Base-by-base conservation (phyloP, 2,329 filamentous ascomycete genomes). In the Xylariaceae sp. region DNA sequence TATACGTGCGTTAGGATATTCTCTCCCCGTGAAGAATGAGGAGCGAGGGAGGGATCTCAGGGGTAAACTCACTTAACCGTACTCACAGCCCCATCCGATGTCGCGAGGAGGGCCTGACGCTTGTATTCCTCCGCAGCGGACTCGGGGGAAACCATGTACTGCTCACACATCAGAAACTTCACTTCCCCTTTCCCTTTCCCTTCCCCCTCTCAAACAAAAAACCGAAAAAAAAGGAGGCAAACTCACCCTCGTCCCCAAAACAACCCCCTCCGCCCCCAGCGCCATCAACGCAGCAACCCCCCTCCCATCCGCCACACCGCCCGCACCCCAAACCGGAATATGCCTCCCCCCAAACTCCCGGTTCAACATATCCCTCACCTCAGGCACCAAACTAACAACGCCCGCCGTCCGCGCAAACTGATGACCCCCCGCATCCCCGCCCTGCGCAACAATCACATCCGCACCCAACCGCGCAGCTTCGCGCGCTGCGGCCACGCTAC, bases 401-500 rank as follows among this genome's bases (percentile, higher is more conserved):
- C 78, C 72, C 0, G 80, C 79, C 10, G 76, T 77, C 10, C 69
- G 67, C 1, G 72, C 74, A 37, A 78, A 76, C 44, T 81, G 80
- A 62, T 83, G 81, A 0, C 81, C 81, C 6, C 80, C 80, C 4
- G 80, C 80, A 67, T 83, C 81, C 2, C 71, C 70, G 7, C 80
- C 80, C 68, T 83, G 81, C 4, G 81, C 76, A 9, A 83, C 78
- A 7, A 83, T 70, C 8, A 80, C 75, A 61, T 83, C 78, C 0
- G 76, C 65, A 18, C 3, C 75, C 76, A 2, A 71, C 63, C 55
- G 58, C 0, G 74, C 72, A 0, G 73, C 76, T 15, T 75, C 69
- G 0, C 75, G 42, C 2, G 80, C 80, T 34, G 81, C 76, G 0
- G 69, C 69, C 1, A 82, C 77, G 30, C 75, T 79, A 17, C 80